phyloP scores from a whole-genome alignment of 2,329 filamentous ascomycete species.

The Helotiales sp. region DNA sequence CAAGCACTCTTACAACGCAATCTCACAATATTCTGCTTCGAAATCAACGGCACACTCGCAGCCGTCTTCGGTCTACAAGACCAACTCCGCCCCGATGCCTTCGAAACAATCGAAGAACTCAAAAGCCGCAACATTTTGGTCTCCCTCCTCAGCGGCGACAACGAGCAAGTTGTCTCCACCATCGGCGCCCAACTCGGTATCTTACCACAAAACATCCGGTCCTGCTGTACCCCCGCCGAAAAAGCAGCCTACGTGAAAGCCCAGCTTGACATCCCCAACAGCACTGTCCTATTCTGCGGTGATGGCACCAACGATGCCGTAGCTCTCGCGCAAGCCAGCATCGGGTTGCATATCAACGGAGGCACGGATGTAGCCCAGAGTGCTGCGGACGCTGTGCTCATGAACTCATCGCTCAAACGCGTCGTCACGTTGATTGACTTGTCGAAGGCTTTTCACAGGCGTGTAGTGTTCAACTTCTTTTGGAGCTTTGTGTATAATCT shows the following conservation, averaged over 20 bases:
- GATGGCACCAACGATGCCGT: constrained; percentile 82
- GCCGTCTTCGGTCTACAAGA: constrained; percentile 56
- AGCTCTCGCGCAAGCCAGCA: constrained; percentile 71
- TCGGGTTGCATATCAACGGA: constrained; percentile 71
- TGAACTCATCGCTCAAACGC: constrained; percentile 59
- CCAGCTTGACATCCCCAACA: constrained; percentile 8
- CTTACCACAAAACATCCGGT: constrained; percentile 40
- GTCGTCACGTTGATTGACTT: constrained; percentile 64
- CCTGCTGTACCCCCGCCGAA: constrained; percentile 45
- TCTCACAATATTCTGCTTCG: constrained; percentile 55
- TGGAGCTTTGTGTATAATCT: constrained; percentile 68
- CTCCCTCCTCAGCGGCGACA: constrained; percentile 59
- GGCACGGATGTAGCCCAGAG: constrained; percentile 67
- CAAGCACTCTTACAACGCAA: constrained; percentile 45
- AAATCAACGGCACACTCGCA: constrained; percentile 43
- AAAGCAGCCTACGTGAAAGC: constrained; percentile 36
- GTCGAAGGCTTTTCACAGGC: constrained; percentile 43
- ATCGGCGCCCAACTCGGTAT: constrained; percentile 51
- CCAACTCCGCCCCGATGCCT: constrained; percentile 51
- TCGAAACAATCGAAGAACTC: constrained; percentile 45
- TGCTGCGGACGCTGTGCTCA: constrained; percentile 72
- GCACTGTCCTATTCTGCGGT: constrained; percentile 68
- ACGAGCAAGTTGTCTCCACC: constrained; percentile 53
- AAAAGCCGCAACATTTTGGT: constrained; percentile 48
- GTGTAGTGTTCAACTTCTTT: constrained; percentile 64